Percentiles rank a stretch among this genome's conserved stretches.
Conservation (phyloP, 371 early-diverging fungal genomes). For the Neoconidiobolus thromboides region DNA sequence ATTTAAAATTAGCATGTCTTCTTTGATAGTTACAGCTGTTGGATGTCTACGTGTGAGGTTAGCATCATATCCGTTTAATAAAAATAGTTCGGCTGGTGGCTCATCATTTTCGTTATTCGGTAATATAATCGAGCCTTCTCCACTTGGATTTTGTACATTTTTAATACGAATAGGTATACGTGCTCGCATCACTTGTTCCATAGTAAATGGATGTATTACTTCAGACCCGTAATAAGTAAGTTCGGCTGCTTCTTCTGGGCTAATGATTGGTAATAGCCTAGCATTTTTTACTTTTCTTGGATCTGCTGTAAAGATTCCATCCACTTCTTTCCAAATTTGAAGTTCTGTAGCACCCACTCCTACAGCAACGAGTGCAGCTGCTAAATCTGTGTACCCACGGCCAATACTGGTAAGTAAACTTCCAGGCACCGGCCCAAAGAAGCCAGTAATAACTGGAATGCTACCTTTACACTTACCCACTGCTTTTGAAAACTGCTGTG, state of each 20-base stretch:
- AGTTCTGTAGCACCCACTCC: conserved; percentile 72
- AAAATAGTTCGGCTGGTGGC: conserved; percentile 14
- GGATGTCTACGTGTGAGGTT: conserved; percentile 59
- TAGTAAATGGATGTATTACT: conserved; percentile 97
- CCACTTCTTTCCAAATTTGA: conserved; percentile 98
- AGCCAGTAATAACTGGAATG: conserved; percentile 84
- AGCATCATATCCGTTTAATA: conserved; percentile 49
- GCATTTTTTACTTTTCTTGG: conserved; percentile 92
- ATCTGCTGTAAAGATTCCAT: conserved; percentile 96
- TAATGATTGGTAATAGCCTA: conserved; percentile 69
- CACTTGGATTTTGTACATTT: conserved; percentile 83
- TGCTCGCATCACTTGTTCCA: conserved; percentile 94
- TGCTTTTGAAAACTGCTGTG: conserved; percentile 38
- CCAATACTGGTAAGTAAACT: conserved; percentile 78
- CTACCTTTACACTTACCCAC: conserved; percentile 39
- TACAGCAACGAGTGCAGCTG: conserved; percentile 87
- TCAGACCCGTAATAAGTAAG: conserved; percentile 94
- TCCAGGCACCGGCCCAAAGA: conserved; percentile 90
- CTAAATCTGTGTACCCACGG: conserved; percentile 94
- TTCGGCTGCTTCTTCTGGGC: conserved; percentile 97
- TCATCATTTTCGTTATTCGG: conserved; percentile 20
- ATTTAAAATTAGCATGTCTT: conserved; percentile 77
- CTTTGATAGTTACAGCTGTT: conserved; percentile 95
- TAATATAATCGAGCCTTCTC: conserved; percentile 81
- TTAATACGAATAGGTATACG: conserved; percentile 93